These are phyloP conservation scores for Psidium guajava DNA, from an alignment of 345 rosid species.

Conservation along the genomic window DNA sequence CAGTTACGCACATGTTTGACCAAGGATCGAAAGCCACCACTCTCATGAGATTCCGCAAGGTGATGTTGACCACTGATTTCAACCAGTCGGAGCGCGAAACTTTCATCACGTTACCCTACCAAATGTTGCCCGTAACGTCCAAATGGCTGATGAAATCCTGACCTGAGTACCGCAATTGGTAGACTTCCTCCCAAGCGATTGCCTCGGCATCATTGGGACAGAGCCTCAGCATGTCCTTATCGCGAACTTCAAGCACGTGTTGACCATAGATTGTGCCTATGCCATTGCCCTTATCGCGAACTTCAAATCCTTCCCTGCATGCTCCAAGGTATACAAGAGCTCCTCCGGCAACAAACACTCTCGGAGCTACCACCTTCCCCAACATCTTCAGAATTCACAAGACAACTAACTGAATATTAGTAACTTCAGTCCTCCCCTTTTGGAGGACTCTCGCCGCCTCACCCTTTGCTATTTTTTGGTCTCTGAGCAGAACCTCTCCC, in stretches of 20 bases:
- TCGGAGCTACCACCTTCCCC: too few species aligned
- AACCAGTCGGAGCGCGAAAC: conserved; percentile 10
- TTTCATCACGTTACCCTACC: neutral
- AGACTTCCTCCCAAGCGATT: conserved; percentile 19
- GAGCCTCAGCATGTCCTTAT: conserved; percentile 1
- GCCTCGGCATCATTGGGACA: conserved; percentile 17
- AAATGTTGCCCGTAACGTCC: conserved; percentile 9
- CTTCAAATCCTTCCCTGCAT: too few species aligned
- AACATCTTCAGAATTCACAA: too few species aligned
- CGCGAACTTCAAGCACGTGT: conserved; percentile 26
- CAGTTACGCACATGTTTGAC: conserved; percentile 1
- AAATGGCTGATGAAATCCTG: conserved; percentile 13
- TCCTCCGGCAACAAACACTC: too few species aligned
- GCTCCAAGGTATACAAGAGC: too few species aligned
- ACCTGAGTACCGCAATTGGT: conserved; percentile 23
- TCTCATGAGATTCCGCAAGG: conserved; percentile 7
- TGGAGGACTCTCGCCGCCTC: too few species aligned
- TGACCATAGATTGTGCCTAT: conserved; percentile 9
- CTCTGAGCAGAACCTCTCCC: too few species aligned
- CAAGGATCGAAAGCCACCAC: conserved; percentile 4
- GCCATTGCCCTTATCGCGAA: conserved; percentile 10
- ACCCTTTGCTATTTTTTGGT: too few species aligned
- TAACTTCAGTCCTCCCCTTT: too few species aligned
- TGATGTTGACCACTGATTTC: conserved; percentile 7
- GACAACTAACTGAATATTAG: too few species aligned